Conservation (phyloP, 106 monocot species). For the Amphibolis antarctica region DNA sequence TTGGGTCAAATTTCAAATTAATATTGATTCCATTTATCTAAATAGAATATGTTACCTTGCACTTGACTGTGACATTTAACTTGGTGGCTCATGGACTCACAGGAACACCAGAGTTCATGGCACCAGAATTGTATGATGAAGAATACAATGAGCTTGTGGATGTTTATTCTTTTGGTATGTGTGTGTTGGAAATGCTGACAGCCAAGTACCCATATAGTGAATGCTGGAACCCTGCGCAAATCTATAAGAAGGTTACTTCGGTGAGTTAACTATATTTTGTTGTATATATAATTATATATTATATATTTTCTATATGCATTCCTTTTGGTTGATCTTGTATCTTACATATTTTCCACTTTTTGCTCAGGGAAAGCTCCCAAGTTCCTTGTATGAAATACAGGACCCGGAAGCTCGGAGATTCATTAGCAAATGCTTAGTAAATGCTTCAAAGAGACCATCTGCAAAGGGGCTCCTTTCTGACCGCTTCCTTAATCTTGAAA, state of each 20-base stretch:
- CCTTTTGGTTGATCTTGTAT: too few species aligned
- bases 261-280: constrained; percentile 14
- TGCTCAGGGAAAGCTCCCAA: constrained; percentile 72
- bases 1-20: too few species aligned
- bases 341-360: neutral
- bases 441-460: constrained; percentile 39
- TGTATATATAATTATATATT: neutral
- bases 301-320: too few species aligned
- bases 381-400: constrained; percentile 47
- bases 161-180: constrained; percentile 95
- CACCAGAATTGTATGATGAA: constrained; percentile 98
- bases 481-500: constrained; percentile 44
- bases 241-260: constrained; percentile 92
- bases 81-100: constrained; percentile 5
- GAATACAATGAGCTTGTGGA: constrained; percentile 91
- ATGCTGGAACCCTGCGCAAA: constrained; percentile 95
- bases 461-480: constrained; percentile 70
- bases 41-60: neutral
- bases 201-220: constrained; percentile 89
- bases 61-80: neutral
- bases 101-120: constrained; percentile 99
- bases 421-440: constrained; percentile 62
- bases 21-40: too few species aligned
- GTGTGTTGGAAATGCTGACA: constrained; percentile 92
- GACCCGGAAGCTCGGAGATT: constrained; percentile 59